phyloP scores from a whole-genome alignment of 2,329 filamentous ascomycete genomes.

The Orbilia brochopaga region DNA sequence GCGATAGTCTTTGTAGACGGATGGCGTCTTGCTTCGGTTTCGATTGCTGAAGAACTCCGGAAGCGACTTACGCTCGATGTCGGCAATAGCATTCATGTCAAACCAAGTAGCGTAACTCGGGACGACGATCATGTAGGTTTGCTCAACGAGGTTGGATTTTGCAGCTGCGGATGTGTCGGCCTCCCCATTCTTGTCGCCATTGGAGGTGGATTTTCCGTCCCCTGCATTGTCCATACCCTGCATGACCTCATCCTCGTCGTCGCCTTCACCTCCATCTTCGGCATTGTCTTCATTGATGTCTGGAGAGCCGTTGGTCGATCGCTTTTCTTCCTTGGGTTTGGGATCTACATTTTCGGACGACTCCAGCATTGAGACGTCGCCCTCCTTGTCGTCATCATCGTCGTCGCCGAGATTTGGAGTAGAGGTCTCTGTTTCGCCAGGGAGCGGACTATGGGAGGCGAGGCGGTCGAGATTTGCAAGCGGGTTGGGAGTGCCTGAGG shows the following conservation, averaged over 20 bases:
- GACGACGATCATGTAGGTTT: constrained; percentile 93
- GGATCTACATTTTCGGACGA: constrained; percentile 52
- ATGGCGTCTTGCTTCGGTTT: constrained; percentile 96
- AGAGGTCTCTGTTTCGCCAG: constrained; percentile 49
- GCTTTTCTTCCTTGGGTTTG: constrained; percentile 41
- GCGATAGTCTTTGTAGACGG: constrained; percentile 97
- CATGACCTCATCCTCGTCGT: constrained; percentile 56
- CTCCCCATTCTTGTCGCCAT: constrained; percentile 60
- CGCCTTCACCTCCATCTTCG: constrained; percentile 50
- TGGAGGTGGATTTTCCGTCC: constrained; percentile 59
- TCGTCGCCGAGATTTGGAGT: constrained; percentile 46
- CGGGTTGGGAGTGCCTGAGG: constrained; percentile 44
- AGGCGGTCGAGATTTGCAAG: constrained; percentile 47
- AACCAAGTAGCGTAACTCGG: constrained; percentile 99
- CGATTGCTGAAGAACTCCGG: constrained; percentile 98
- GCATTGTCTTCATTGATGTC: constrained; percentile 44
- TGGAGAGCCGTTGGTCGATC: constrained; percentile 46
- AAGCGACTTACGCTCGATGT: constrained; percentile 89
- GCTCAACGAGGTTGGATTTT: constrained; percentile 86
- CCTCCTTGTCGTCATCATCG: constrained; percentile 53
- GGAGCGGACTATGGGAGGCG: constrained; percentile 44
- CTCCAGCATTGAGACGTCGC: constrained; percentile 50
- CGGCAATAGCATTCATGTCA: constrained; percentile 92
- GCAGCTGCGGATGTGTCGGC: constrained; percentile 70
- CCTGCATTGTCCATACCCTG: constrained; percentile 62